These are phyloP conservation scores for Elaeagnus macrophylla DNA, from an alignment of 306 rosid species.

Conservation along the genomic window DNA sequence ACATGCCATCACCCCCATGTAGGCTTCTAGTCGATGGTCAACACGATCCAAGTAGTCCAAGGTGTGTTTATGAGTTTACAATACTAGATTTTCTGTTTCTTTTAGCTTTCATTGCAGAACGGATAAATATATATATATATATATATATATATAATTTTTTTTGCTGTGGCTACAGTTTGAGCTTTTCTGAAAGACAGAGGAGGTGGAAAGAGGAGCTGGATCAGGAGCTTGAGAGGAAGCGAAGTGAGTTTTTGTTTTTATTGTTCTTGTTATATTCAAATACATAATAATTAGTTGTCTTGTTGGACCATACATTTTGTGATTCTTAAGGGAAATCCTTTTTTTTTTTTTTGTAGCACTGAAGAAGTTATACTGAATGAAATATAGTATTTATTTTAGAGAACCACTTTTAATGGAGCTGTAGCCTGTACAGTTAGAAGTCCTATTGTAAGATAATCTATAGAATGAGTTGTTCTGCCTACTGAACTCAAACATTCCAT, in stretches of 20 bases:
- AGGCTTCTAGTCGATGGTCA: conserved; percentile 47
- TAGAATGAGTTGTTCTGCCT: too few relatives aligned
- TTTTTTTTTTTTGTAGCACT: too few relatives aligned
- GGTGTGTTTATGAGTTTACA: conserved; percentile 38
- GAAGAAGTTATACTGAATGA: too few relatives aligned
- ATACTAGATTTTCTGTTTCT: conserved; percentile 5
- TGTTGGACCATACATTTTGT: too few relatives aligned
- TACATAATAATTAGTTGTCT: not conserved
- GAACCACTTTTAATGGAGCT: too few relatives aligned
- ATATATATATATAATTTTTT: too few relatives aligned
- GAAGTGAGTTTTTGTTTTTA: conserved; percentile 47
- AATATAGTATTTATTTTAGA: too few relatives aligned
- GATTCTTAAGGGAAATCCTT: too few relatives aligned
- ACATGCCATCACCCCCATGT: conserved; percentile 47
- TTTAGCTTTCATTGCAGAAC: conserved; percentile 5
- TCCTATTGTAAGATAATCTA: too few relatives aligned
- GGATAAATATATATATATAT: too few relatives aligned
- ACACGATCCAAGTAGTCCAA: conserved; percentile 73
- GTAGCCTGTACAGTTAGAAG: too few relatives aligned
- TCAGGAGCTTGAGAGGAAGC: conserved; percentile 91
- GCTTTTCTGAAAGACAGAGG: conserved; percentile 80
- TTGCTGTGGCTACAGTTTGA: conserved; percentile 37
- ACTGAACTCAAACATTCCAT: too few relatives aligned
- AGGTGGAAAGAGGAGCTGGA: conserved; percentile 99
- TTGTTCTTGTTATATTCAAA: conserved; percentile 3